Percentiles rank a stretch among this genome's conserved stretches.
Evolutionary conservation across 129 eudicot species (phyloP).

Genomic region (Rutidosis leptorrhynchoides): DNA sequence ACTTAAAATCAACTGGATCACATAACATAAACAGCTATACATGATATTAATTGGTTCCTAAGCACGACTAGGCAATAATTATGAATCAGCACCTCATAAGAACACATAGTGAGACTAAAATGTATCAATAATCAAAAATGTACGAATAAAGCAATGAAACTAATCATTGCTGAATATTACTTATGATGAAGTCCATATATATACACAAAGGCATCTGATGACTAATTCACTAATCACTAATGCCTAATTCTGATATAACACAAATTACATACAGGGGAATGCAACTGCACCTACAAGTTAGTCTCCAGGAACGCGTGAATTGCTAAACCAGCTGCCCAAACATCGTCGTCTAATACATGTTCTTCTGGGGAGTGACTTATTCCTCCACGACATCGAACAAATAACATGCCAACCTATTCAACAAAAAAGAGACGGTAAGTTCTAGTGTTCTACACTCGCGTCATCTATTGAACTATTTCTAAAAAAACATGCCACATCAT

Average conservation of each 20-base stretch:
- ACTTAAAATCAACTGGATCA: too few species aligned
- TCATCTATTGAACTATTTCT: background rate
- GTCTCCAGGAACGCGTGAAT: slow-evolving; percentile 56
- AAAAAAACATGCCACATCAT: too few species aligned
- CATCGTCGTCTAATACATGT: slow-evolving; percentile 82
- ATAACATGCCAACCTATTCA: slow-evolving; percentile 79
- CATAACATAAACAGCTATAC: too few species aligned
- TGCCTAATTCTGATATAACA: slow-evolving; percentile 4
- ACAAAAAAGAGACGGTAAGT: background rate
- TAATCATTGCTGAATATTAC: slow-evolving; percentile 26
- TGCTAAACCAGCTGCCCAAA: slow-evolving; percentile 90
- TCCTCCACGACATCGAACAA: slow-evolving; percentile 96
- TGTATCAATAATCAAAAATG: background rate
- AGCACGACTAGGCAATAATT: background rate
- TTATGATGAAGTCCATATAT: slow-evolving; percentile 30
- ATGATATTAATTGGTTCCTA: background rate
- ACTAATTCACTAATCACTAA: slow-evolving; percentile 5
- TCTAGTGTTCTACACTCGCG: background rate
- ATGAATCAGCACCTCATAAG: background rate
- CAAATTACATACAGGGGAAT: slow-evolving; percentile 15
- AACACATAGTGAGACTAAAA: background rate
- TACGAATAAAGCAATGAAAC: slow-evolving; percentile 27
- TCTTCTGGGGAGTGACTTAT: slow-evolving; percentile 95
- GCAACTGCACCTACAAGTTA: slow-evolving; percentile 34
- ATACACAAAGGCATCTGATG: slow-evolving; percentile 17